phyloP scores from a whole-genome alignment of 2,329 filamentous ascomycete species.

The Epichloe gansuensis region DNA sequence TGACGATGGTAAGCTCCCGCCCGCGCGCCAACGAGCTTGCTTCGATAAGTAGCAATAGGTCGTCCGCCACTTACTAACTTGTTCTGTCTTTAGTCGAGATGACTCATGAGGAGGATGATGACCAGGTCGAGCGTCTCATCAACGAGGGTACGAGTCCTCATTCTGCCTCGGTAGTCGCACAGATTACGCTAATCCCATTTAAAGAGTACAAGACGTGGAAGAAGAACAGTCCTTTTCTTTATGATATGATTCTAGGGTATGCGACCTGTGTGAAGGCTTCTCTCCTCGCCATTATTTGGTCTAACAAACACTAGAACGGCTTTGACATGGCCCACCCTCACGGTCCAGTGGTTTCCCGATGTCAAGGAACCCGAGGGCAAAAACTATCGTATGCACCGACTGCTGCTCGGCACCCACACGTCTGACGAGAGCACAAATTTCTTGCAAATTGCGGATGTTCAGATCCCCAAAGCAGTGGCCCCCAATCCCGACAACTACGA shows the following conservation, averaged over 20 bases:
- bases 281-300: slow-evolving; percentile 1
- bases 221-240: slow-evolving; percentile 97
- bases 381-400: slow-evolving; percentile 73
- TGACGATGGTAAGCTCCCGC: slow-evolving; percentile 22
- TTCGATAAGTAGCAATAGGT: neutral
- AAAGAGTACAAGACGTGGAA: slow-evolving; percentile 99
- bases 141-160: slow-evolving; percentile 57
- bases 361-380: slow-evolving; percentile 79
- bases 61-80: slow-evolving; percentile 3
- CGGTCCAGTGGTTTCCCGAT: slow-evolving; percentile 96
- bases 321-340: slow-evolving; percentile 92
- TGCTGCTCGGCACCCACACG: slow-evolving; percentile 90
- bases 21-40: neutral
- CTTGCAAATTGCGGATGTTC: slow-evolving; percentile 85
- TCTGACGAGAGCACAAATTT: slow-evolving; percentile 78
- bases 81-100: slow-evolving; percentile 20
- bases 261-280: neutral
- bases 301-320: slow-evolving; percentile 49
- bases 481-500: slow-evolving; percentile 79
- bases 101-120: slow-evolving; percentile 54
- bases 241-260: slow-evolving; percentile 87
- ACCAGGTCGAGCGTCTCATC: slow-evolving; percentile 73
- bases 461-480: slow-evolving; percentile 67
- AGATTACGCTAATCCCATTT: neutral
- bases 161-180: neutral